phyloP scores from a whole-genome alignment of 2,329 filamentous ascomycete species.

The Spiromastix sp. region DNA sequence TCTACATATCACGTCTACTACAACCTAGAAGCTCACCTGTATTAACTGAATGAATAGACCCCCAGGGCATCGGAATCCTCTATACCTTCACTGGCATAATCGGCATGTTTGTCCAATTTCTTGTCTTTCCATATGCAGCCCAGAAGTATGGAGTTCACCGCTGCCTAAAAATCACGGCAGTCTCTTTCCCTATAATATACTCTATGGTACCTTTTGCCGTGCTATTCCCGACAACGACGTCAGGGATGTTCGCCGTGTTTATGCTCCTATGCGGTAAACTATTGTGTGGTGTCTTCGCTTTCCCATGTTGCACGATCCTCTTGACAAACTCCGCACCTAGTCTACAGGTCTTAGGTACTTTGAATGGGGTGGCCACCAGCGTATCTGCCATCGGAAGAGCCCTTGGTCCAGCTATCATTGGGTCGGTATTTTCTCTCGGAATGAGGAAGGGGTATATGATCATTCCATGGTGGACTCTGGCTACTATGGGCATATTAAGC shows the following conservation, averaged over 20 bases:
- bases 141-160: constrained; percentile 61
- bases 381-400: constrained; percentile 73
- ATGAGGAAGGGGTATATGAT: constrained; percentile 66
- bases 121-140: constrained; percentile 70
- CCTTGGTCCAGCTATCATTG: constrained; percentile 63
- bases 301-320: constrained; percentile 81
- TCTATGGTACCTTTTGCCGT: constrained; percentile 72
- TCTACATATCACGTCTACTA: background rate
- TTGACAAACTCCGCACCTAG: constrained; percentile 77
- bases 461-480: constrained; percentile 72
- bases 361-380: constrained; percentile 84
- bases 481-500: constrained; percentile 51
- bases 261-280: constrained; percentile 63
- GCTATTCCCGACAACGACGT: constrained; percentile 41
- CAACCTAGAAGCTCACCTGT: constrained; percentile 18
- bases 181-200: constrained; percentile 66
- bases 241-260: constrained; percentile 53
- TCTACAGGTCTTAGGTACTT: constrained; percentile 66
- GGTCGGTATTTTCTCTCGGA: constrained; percentile 64
- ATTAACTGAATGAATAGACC: too few species aligned
- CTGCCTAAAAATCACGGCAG: constrained; percentile 58
- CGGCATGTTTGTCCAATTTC: constrained; percentile 74
- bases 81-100: constrained; percentile 74
- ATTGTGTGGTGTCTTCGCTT: constrained; percentile 68
- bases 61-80: constrained; percentile 68